Conservation (phyloP, 164 flowering plant genomes). For the Vitis labrusca region DNA sequence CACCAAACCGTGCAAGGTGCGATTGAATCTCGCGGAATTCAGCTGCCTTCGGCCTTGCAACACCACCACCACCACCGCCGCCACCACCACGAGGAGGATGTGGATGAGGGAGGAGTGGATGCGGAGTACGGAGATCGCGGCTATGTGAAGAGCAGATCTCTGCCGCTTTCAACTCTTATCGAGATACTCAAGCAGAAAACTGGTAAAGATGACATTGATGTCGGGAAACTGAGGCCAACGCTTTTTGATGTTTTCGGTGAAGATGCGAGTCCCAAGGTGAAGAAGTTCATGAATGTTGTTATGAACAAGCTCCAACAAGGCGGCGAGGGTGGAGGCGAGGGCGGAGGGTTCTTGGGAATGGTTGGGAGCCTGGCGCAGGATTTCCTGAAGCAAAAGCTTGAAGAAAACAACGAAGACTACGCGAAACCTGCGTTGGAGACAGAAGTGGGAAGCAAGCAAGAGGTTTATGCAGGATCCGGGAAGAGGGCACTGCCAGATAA, state of each 20-base stretch:
- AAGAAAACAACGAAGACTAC: slow-evolving; percentile 63
- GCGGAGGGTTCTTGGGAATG: slow-evolving; percentile 71
- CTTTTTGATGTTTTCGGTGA: slow-evolving; percentile 84
- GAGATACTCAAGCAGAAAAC: slow-evolving; percentile 92
- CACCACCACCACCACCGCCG: slow-evolving; percentile 27
- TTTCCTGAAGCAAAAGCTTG: slow-evolving; percentile 80
- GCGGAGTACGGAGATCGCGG: slow-evolving; percentile 23
- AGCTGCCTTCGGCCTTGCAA: slow-evolving; percentile 36
- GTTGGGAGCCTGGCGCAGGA: slow-evolving; percentile 73
- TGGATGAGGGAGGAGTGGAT: slow-evolving; percentile 23
- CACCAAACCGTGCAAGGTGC: slow-evolving; percentile 52
- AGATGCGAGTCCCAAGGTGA: slow-evolving; percentile 93
- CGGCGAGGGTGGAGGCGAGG: slow-evolving; percentile 30
- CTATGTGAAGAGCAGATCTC: slow-evolving; percentile 56
- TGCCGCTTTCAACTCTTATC: slow-evolving; percentile 82
- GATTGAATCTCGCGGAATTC: slow-evolving; percentile 76
- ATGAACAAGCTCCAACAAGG: slow-evolving; percentile 58
- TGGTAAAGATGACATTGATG: slow-evolving; percentile 92
- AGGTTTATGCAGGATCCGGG: slow-evolving; percentile 71
- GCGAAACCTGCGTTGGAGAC: slow-evolving; percentile 75
- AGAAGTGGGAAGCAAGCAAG: slow-evolving; percentile 59
- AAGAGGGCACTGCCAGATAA: slow-evolving; percentile 52
- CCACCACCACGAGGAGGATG: slow-evolving; percentile 24
- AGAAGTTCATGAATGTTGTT: slow-evolving; percentile 90
- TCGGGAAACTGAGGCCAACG: slow-evolving; percentile 79